These are phyloP conservation scores for Berberis vulgaris DNA, from an alignment of 164 flowering plant species.

Conservation along the genomic window DNA sequence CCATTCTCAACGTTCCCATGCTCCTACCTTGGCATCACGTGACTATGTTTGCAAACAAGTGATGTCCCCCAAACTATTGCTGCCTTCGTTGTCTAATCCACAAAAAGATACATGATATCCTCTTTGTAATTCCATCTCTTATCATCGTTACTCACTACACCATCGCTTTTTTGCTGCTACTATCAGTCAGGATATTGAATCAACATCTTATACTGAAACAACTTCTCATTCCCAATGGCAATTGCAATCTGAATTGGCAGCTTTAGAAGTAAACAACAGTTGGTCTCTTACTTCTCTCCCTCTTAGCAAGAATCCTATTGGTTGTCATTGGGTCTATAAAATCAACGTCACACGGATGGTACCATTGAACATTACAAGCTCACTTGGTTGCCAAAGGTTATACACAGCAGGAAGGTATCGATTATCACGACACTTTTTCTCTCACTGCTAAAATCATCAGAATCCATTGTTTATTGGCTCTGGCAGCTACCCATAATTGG, in stretches of 20 bases:
- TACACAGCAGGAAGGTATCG: constrained; percentile 1
- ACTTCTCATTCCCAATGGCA: background rate
- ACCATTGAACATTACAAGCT: background rate
- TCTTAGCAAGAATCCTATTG: background rate
- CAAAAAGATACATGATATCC: constrained; percentile 6
- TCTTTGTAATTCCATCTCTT: background rate
- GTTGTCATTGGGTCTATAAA: constrained; percentile 4
- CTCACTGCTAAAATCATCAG: background rate
- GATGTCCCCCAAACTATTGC: background rate
- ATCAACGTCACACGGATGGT: background rate
- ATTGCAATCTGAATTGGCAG: background rate
- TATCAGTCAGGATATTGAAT: background rate
- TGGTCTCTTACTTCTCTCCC: constrained; percentile 1
- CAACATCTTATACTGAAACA: background rate
- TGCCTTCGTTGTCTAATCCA: background rate
- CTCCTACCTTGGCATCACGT: background rate
- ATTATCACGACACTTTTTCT: constrained; percentile 4
- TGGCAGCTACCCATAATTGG: background rate
- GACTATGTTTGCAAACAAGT: background rate
- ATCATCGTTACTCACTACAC: background rate
- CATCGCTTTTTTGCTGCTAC: background rate
- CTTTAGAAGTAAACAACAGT: background rate
- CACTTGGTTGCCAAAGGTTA: constrained; percentile 2
- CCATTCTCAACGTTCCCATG: background rate
- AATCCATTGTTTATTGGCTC: background rate